Evolutionary conservation across 2,329 filamentous ascomycete genomes (phyloP), one percentile per base, ranked within the genome.

Genomic region (Cladophialophora immunda): DNA sequence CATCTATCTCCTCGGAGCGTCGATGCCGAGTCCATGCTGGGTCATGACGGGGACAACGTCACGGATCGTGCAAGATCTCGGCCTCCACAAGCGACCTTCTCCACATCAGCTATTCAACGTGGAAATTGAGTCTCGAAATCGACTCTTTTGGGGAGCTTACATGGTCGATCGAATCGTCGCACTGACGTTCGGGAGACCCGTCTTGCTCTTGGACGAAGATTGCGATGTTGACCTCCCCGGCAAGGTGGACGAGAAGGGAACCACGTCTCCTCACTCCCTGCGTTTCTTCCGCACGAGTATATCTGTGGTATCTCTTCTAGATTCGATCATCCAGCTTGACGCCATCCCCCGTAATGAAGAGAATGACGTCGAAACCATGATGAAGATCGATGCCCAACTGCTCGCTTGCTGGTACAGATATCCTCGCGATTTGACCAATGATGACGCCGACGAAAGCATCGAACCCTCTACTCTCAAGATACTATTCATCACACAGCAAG

Each of bases 401-500:
- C 15, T 17, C 7, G 6, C 15, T n/a, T 41, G 17, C 7, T 41
- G 38, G 38, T 17, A 41, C 15, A n/a, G n/a, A 7, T 41, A 41
- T n/a, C 38, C 38, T 1, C 4, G 15, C 15, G 15, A n/a, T n/a
- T n/a, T 41, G 38, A 41, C 15, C 4, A n/a, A 41, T 6, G 15
- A n/a, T 41, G 15, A 17, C 17, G 15, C 15, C 3, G 15, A 17
- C 5, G 38, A n/a, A 6, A n/a, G 15, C 17, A n/a, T n/a, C 15
- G 38, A 41, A 4, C 38, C 38, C 3, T 41, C 38, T 17, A n/a
- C 15, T n/a, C 15, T 41, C 15, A 41, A 41, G 17, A n/a, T 41
- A 3, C 17, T 41, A 4, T 83, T 83, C 68, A 79, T 84, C 30
- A 7, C 19, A 11, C n/a, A 25, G 30, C 52, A 54, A 54, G 52